Conservation (phyloP, 2,329 filamentous ascomycete genomes). For the Trichoderma koningiopsis region DNA sequence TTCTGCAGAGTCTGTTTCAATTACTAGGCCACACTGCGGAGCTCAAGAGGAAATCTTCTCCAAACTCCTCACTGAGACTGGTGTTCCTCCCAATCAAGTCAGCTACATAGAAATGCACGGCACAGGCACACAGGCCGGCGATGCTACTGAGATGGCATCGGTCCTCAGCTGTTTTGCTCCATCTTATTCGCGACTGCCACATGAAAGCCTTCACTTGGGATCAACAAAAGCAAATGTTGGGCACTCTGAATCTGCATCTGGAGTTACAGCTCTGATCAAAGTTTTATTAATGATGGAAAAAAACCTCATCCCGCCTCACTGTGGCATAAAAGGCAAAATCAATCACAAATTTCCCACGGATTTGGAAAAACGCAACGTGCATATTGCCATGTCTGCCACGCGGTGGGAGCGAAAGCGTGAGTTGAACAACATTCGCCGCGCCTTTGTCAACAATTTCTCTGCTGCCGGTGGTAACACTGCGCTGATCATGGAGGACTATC, state of each 20-base stretch:
- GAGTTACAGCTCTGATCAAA: slow-evolving; percentile 64
- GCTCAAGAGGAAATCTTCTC: slow-evolving; percentile 11
- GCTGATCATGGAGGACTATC: slow-evolving; percentile 61
- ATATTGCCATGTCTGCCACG: slow-evolving; percentile 27
- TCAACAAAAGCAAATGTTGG: slow-evolving; percentile 63
- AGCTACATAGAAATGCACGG: slow-evolving; percentile 92
- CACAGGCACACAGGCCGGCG: slow-evolving; percentile 85
- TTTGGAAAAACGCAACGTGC: slow-evolving; percentile 58
- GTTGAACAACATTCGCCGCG: slow-evolving; percentile 35
- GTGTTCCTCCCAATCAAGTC: slow-evolving; percentile 74
- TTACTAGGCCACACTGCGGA: slow-evolving; percentile 57
- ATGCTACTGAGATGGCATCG: slow-evolving; percentile 79
- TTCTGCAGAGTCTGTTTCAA: slow-evolving; percentile 68
- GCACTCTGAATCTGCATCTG: slow-evolving; percentile 65
- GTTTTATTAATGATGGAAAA: slow-evolving; percentile 67
- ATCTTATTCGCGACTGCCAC: slow-evolving; percentile 57
- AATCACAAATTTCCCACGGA: slow-evolving; percentile 60
- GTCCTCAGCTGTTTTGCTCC: slow-evolving; percentile 59
- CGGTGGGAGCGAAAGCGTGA: slow-evolving; percentile 28
- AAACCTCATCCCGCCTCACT: slow-evolving; percentile 62
- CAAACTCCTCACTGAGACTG: slow-evolving; percentile 66
- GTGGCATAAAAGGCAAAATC: slow-evolving; percentile 64
- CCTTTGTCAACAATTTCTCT: slow-evolving; percentile 65
- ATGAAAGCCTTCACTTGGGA: slow-evolving; percentile 12
- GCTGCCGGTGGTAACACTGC: slow-evolving; percentile 74